Base-by-base conservation (phyloP, 495 filamentous ascomycete genomes). In the Penicillium arizonense region DNA sequence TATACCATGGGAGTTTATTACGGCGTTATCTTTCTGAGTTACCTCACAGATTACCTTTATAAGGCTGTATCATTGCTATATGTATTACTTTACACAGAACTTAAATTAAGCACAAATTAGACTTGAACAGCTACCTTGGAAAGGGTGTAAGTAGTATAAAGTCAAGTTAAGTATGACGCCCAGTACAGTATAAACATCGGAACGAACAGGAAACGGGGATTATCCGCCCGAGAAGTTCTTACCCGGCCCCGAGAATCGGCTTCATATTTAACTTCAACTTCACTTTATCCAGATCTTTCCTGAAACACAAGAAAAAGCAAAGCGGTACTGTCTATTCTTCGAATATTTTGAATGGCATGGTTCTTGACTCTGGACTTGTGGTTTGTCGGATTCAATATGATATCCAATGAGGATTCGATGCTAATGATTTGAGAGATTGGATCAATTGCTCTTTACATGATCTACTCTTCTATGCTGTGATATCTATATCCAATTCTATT, bases 241-340 rank as follows among this genome's bases (percentile, higher is more conserved):
- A 55, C 34, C 46, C 59, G 59, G 41, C 7, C 57, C 61, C 61
- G 61, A 59, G 20, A 30, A 42, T 62, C 55, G 52, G 56, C 21
- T 39, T 24, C 38, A n/a, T 36, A 23, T 13, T 23, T 52, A 34
- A 18, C 42, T 35, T 30, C 20, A 38, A 37, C 34, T 34, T 35
- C 35, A 44, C 39, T 6, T 18, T 18, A 1, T n/a, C 16, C 36
- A 28, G 18, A 2, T 30, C 16, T 7, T 44, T 41, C 14, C 44
- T 6, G 16, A 28, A 10, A 13, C 12, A 14, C 16, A 41, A 18
- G 12, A 39, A 30, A n/a, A 18, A 21, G 14, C n/a, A 9, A 24
- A 33, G 28, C 28, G n/a, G 28, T 21, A 46, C 44, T 10, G 16
- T 46, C 28, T 46, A 34, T 36, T 20, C 18, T 12, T 14, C 11